These are phyloP conservation scores for Perkinsus olseni DNA, from an alignment of 169 alveolate genomes.

Conservation along the genomic window DNA sequence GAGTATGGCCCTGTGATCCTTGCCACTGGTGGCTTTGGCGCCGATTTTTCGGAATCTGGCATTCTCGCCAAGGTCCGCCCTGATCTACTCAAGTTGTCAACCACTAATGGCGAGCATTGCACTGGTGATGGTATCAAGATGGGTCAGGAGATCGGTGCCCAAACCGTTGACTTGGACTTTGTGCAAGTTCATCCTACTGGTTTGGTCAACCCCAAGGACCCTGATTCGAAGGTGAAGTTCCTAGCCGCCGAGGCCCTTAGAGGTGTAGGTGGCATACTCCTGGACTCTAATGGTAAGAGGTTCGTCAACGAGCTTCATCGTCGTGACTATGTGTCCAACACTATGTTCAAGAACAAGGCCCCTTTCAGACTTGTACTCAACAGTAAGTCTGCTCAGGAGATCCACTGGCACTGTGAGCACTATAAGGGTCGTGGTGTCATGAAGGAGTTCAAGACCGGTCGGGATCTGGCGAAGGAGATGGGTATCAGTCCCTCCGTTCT, in stretches of 20 bases:
- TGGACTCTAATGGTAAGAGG: conserved; percentile 39
- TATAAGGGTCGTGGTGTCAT: neutral
- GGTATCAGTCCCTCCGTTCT: neutral
- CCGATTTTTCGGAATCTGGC: conserved; percentile 35
- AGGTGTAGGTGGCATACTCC: conserved; percentile 39
- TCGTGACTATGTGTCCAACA: conserved; percentile 41
- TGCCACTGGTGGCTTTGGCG: conserved; percentile 43
- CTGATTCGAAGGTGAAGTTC: conserved; percentile 34
- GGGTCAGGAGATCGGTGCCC: conserved; percentile 33
- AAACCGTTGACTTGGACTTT: conserved; percentile 23
- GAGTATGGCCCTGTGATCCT: conserved; percentile 30
- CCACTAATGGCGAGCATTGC: conserved; percentile 19
- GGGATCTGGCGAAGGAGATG: neutral
- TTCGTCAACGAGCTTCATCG: conserved; percentile 46
- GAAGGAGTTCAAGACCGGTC: neutral
- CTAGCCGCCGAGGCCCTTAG: conserved; percentile 47
- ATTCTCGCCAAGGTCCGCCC: conserved; percentile 30
- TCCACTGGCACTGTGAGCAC: neutral
- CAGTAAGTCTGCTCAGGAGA: neutral
- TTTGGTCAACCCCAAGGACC: conserved; percentile 26
- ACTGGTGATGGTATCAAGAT: conserved; percentile 42
- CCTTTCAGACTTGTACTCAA: conserved; percentile 41
- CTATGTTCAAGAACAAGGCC: conserved; percentile 38
- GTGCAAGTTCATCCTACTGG: conserved; percentile 43
- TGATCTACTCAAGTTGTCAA: conserved; percentile 22